These are phyloP conservation scores for Perilla frutescens DNA, from an alignment of 257 asterid species.

Conservation along the genomic window DNA sequence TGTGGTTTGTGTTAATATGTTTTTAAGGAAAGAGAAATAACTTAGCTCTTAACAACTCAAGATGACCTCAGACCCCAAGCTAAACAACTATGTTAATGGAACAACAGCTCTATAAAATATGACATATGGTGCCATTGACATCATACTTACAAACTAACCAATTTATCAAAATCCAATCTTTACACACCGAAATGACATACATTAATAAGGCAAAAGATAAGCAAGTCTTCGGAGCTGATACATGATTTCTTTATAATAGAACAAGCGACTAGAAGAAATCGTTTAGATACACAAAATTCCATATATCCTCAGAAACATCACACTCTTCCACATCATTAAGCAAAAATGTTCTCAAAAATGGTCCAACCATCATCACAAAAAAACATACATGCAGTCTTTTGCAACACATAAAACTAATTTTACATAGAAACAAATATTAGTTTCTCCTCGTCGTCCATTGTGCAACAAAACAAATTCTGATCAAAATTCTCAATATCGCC, in stretches of 20 bases:
- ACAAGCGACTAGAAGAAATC: too few species aligned
- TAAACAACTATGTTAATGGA: background rate
- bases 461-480: background rate
- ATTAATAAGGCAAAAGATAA: background rate
- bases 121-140: background rate
- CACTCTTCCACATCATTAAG: background rate
- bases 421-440: background rate
- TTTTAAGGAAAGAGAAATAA: background rate
- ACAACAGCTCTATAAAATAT: background rate
- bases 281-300: background rate
- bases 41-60: background rate
- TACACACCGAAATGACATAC: background rate
- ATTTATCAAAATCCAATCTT: background rate
- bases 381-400: background rate
- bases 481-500: background rate
- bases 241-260: constrained; percentile 1
- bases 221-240: background rate
- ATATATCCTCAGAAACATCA: background rate
- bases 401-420: background rate
- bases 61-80: background rate
- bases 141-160: background rate
- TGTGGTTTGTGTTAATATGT: background rate
- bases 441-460: background rate
- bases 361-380: background rate
- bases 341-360: background rate